phyloP scores from a whole-genome alignment of 1,284 basidiomycete genomes.

The Ceratobasidium sp. region DNA sequence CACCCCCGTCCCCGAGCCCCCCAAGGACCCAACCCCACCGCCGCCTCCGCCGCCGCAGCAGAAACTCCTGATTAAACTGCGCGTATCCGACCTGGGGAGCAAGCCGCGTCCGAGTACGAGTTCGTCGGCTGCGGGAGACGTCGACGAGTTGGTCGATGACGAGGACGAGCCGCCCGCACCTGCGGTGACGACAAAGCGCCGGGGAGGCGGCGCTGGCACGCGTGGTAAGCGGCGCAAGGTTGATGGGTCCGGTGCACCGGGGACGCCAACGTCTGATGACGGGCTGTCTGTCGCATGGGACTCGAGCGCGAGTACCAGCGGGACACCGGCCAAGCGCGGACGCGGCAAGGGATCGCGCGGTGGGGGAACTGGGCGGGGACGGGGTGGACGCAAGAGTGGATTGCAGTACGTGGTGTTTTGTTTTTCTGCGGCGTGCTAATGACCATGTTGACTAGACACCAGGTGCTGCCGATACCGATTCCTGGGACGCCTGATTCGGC shows the following conservation, averaged over 20 bases:
- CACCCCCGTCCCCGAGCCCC: conserved; percentile 3
- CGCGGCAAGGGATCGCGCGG: conserved; percentile 32
- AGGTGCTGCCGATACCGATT: conserved; percentile 21
- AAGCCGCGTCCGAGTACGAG: neutral
- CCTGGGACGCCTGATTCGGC: conserved; percentile 34
- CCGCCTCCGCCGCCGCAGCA: conserved; percentile 36
- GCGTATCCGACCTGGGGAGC: conserved; percentile 24
- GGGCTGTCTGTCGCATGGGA: neutral
- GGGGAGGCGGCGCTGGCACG: conserved; percentile 11
- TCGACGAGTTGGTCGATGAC: neutral
- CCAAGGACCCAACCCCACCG: neutral
- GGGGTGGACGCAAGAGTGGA: conserved; percentile 30
- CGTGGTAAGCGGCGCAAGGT: conserved; percentile 38
- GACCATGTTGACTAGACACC: conserved; percentile 13
- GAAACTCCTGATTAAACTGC: conserved; percentile 31
- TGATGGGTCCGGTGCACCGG: neutral
- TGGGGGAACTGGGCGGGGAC: conserved; percentile 20
- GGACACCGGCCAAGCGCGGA: conserved; percentile 21
- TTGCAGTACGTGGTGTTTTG: conserved; percentile 18
- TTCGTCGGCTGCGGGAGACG: neutral
- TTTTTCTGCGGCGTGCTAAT: neutral
- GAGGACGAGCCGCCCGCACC: neutral
- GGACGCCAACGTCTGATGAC: neutral
- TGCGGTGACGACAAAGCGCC: conserved; percentile 13
- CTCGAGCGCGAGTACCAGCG: neutral